A percentile compares a stretch with the other conserved stretches of the same genome.
Evolutionary conservation across 805 yeast genomes (phyloP).

Genomic region (Zygotorulaspora florentina): DNA sequence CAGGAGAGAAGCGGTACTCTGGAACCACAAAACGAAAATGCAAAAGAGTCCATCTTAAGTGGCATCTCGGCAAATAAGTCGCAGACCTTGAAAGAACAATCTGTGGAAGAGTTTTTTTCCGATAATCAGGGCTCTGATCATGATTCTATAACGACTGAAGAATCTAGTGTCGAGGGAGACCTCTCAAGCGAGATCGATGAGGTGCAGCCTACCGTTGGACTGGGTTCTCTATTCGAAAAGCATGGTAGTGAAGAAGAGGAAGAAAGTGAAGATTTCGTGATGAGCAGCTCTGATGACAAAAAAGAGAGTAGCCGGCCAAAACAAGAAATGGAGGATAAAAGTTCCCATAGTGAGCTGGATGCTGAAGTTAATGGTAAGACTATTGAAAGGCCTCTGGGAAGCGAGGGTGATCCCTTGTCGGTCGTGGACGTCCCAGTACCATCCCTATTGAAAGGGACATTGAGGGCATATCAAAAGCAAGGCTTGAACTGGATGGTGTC

Average conservation of each 20-base stretch:
- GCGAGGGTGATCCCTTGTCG: slow-evolving; percentile 29
- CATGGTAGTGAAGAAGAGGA: slow-evolving; percentile 11
- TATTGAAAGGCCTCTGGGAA: slow-evolving; percentile 33
- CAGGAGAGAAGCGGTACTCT: slow-evolving; percentile 6
- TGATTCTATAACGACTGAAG: slow-evolving; percentile 22
- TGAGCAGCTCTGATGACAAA: slow-evolving; percentile 11
- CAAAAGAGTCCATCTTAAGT: slow-evolving; percentile 10
- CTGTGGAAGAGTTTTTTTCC: slow-evolving; percentile 1
- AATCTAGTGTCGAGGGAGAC: slow-evolving; percentile 14
- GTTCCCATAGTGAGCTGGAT: background rate
- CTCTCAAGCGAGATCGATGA: slow-evolving; percentile 9
- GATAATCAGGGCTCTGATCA: slow-evolving; percentile 9
- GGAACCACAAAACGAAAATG: background rate
- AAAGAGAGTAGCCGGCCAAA: slow-evolving; percentile 17
- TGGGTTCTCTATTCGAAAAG: slow-evolving; percentile 19
- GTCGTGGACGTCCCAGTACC: slow-evolving; percentile 79
- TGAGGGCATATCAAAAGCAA: slow-evolving; percentile 90
- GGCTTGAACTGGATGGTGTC: slow-evolving; percentile 98
- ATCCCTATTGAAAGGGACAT: slow-evolving; percentile 66
- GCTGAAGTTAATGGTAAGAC: slow-evolving; percentile 3
- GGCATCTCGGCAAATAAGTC: slow-evolving; percentile 10
- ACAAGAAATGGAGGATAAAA: slow-evolving; percentile 7
- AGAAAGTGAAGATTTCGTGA: slow-evolving; percentile 10
- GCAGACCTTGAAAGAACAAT: slow-evolving; percentile 1
- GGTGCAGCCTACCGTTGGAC: slow-evolving; percentile 17